Percentiles rank a stretch among this genome's conserved stretches.
Evolutionary conservation across 768 basidiomycete genomes (phyloP).

Genomic region (Pleurotus cornucopiae): DNA sequence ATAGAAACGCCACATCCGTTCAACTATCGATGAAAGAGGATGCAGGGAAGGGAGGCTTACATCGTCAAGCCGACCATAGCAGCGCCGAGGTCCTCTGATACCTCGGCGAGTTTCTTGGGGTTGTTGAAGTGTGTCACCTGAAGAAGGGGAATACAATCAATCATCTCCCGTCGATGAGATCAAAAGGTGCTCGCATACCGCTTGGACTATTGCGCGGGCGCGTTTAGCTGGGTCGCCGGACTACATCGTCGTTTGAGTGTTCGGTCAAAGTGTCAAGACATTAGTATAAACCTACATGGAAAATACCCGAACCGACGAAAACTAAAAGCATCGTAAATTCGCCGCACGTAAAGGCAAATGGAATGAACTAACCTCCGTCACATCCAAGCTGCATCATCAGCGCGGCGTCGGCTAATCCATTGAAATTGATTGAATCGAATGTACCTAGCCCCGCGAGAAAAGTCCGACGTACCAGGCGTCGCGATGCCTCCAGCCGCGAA

Average conservation of each 20-base stretch:
- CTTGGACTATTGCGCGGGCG: constrained; percentile 94
- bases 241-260: constrained; percentile 27
- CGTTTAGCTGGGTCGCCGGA: constrained; percentile 92
- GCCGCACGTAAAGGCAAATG: constrained; percentile 6
- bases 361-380: constrained; percentile 74
- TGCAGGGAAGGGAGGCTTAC: constrained; percentile 37
- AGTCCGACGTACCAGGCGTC: constrained; percentile 63
- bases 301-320: constrained; percentile 97
- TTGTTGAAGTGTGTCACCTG: constrained; percentile 95
- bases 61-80: constrained; percentile 95
- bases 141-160: constrained; percentile 9
- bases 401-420: constrained; percentile 80
- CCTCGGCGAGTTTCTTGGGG: constrained; percentile 84
- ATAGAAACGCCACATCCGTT: neutral
- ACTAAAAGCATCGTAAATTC: constrained; percentile 42
- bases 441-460: neutral
- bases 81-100: constrained; percentile 79
- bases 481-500: constrained; percentile 95
- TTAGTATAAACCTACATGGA: constrained; percentile 52
- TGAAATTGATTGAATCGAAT: constrained; percentile 12
- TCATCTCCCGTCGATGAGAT: neutral
- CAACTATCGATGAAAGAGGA: constrained; percentile 1
- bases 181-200: constrained; percentile 42
- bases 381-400: constrained; percentile 99
- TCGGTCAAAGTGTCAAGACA: neutral